Conservation (phyloP, 106 monocot genomes). For the Hemerocallis citrina region DNA sequence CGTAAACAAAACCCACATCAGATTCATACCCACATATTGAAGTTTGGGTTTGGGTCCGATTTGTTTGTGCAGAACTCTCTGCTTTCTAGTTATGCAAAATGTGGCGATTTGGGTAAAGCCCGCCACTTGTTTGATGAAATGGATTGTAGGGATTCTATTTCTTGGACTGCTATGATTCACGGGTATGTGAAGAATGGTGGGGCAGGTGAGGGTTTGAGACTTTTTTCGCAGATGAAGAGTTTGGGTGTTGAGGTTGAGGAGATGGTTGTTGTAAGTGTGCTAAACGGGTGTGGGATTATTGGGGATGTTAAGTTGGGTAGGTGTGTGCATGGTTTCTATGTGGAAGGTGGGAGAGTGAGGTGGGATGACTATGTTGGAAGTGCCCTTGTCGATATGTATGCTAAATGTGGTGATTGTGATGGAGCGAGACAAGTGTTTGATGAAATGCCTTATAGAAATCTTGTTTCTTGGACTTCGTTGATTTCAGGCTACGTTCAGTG, state of each 20-base stretch:
- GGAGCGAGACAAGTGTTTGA: slow-evolving; percentile 31
- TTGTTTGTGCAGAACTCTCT: slow-evolving; percentile 25
- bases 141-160: slow-evolving; percentile 22
- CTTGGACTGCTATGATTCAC: slow-evolving; percentile 46
- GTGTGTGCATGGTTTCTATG: slow-evolving; percentile 9
- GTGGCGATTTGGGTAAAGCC: slow-evolving; percentile 21
- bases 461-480: slow-evolving; percentile 46
- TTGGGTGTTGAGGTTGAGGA: not conserved
- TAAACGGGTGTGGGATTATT: slow-evolving; percentile 2
- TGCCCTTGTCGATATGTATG: slow-evolving; percentile 40
- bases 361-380: slow-evolving; percentile 11
- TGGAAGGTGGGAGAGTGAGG: slow-evolving; percentile 11
- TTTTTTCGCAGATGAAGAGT: slow-evolving; percentile 5
- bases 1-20: not conserved
- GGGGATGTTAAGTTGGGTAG: not conserved
- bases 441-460: slow-evolving; percentile 19
- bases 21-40: slow-evolving; percentile 9
- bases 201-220: not conserved
- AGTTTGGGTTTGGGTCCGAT: slow-evolving; percentile 2
- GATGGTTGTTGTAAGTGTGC: slow-evolving; percentile 1
- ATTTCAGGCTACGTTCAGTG: slow-evolving; percentile 26
- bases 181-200: slow-evolving; percentile 17
- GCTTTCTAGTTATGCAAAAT: slow-evolving; percentile 32
- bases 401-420: slow-evolving; percentile 19
- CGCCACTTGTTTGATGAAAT: slow-evolving; percentile 21